phyloP scores from a whole-genome alignment of 495 filamentous ascomycete species.

The Annulohypoxylon stygium region DNA sequence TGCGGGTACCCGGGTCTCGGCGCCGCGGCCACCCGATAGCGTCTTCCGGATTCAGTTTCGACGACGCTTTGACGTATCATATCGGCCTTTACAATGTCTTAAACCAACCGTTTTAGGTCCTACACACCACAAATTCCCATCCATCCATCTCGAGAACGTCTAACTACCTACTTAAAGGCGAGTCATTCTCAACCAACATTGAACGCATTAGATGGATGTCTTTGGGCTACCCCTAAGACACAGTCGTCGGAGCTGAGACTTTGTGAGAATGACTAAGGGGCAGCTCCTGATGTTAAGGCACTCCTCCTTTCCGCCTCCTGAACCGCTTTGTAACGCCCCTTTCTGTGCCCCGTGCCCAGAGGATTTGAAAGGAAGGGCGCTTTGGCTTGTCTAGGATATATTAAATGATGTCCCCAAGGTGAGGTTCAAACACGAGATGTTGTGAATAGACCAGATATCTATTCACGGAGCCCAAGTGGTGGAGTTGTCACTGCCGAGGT shows the following conservation, averaged over 20 bases:
- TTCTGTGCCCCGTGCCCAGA: neutral
- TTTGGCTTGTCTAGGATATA: conserved; percentile 25
- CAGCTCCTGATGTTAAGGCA: neutral
- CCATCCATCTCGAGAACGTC: too few relatives aligned
- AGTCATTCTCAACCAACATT: too few relatives aligned
- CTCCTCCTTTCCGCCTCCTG: too few relatives aligned
- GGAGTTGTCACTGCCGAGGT: neutral
- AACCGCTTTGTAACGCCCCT: too few relatives aligned
- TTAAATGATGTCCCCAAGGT: neutral
- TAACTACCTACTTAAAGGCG: too few relatives aligned
- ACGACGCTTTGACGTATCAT: conserved; percentile 4
- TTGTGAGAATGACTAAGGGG: too few relatives aligned
- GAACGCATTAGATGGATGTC: too few relatives aligned
- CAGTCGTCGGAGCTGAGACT: too few relatives aligned
- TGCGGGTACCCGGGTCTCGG: conserved; percentile 33
- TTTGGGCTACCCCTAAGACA: too few relatives aligned
- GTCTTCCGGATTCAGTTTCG: conserved; percentile 16
- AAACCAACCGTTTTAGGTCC: neutral
- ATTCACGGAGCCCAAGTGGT: neutral
- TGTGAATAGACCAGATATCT: neutral
- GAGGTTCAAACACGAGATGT: neutral
- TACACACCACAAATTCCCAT: too few relatives aligned
- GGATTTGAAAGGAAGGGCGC: neutral
- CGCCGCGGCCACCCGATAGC: conserved; percentile 25
- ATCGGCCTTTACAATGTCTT: neutral